Base-by-base conservation (phyloP, 176 grass and related monocot species). In the Paspalum notatum region DNA sequence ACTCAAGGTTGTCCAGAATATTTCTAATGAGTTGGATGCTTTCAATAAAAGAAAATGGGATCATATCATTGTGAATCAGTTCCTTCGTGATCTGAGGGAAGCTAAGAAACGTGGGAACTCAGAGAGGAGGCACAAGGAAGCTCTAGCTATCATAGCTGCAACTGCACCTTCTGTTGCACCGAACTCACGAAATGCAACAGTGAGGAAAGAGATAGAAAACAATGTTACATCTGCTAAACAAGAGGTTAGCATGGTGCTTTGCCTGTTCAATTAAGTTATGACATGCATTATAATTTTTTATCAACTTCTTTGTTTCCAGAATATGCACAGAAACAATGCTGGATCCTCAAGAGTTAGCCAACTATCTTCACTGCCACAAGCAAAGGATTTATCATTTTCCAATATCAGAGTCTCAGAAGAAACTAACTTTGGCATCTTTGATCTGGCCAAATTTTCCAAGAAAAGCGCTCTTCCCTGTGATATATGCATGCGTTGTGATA, bases 81-180 rank as follows among this genome's bases (percentile, higher is more conserved):
- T 91, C 62, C 88, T 99, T 83, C 96, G 93, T 50, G 96, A 99
- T 84, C 77, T 99, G 71, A 85, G 88, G 68, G 96, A 99, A 84
- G 92, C 90, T 72, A 99, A 99, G 86, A 99, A 99, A 80, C 90
- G 90, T 40, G 96, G 96, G 27, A 90, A 91, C 55, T 86, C 91
- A 84, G 96, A 99, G 62, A 87, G 90, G 88, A 95, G 90, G 32
- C 90, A 99, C 63, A 99, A 92, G 87, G 96, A 99, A 95, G 96
- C 96, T 84, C 92, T 95, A 49, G 92, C 93, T 76, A 94, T 99
- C 64, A 75, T 95, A 74, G 92, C 89, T 72, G 90, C 93, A 85
- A 91, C 96, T 49, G 89, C 88, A 64, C 81, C 86, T 79, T 87
- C 52, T 57, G 86, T 80, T 72, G 56, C 85, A 69, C 65, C 86